Base-by-base conservation (phyloP, 805 yeast genomes). In the Yamadazyma endophytica region DNA sequence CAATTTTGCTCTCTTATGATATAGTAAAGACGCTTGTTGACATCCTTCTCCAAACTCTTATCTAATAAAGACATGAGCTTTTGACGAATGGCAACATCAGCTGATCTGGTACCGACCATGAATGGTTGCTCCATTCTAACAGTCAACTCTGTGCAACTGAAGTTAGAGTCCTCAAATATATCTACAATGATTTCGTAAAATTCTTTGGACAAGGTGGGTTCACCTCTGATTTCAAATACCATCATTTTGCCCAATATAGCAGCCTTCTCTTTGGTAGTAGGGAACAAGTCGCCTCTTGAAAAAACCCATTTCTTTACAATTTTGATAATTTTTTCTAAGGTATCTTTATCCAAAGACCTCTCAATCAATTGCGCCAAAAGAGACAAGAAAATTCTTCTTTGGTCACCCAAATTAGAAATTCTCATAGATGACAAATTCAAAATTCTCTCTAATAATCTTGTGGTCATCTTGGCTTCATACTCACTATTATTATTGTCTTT, bases 51-150 rank as follows among this genome's bases (percentile, higher is more conserved):
- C 39, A 92, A 62, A 42, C 95, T 83, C 26, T 73, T 73, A 52
- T 81, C 80, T 49, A 92, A 61, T 34, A 92, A 84, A 0, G 72
- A 54, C 92, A 92, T 83, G 40, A 94, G 71, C 43, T 77, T 79
- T 35, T 76, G 70, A 29, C 98, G 75, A 17, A 86, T 80, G 3
- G 69, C 64, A 3, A 80, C 82, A 49, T 88, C 90, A 0, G 82
- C 77, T 2, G 85, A 70, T 20, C 94, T 73, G 0, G 98, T 92
- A 21, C 98, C 99, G 7, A 87, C 90, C 46, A 92, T 64, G 56
- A 92, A 92, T 17, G 97, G 94, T 54, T 89, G 97, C 53, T 92
- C 99, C 85, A 92, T 79, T 33, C 98, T 69, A 11, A 88, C 90
- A 0, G 97, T 87, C 17, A 92, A 70, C 50, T 92, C 99, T 1